Evolutionary conservation across 139 green algal species (phyloP).

Genomic region (Dunaliella primolecta): DNA sequence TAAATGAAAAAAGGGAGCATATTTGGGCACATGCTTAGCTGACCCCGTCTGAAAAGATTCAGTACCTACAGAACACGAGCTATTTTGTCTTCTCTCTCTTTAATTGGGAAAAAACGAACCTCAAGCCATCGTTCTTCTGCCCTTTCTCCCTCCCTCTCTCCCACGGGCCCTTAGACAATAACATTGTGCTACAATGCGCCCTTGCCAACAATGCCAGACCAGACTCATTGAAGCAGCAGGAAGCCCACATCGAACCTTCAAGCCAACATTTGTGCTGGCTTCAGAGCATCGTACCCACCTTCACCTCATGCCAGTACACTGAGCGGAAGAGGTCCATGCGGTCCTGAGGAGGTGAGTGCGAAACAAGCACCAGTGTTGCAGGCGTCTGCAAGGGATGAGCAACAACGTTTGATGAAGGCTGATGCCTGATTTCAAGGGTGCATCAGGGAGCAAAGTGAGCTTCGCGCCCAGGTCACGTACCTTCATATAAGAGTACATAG

Average conservation of each 20-base stretch:
- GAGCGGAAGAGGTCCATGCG: conserved; percentile 5
- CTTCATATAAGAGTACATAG: conserved; percentile 10
- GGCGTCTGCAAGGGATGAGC: conserved; percentile 9
- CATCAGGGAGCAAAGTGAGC: not conserved
- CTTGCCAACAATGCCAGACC: not conserved
- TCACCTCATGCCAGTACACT: conserved; percentile 28
- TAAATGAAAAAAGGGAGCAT: too few species aligned
- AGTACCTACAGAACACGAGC: not conserved
- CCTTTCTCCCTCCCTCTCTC: too few species aligned
- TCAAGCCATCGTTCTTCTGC: too few species aligned
- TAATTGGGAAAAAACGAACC: too few species aligned
- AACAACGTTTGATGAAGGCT: not conserved
- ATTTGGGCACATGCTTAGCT: too few species aligned
- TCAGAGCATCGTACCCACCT: not conserved
- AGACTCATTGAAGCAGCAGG: too few species aligned
- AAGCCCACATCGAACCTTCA: not conserved
- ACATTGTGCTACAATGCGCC: not conserved
- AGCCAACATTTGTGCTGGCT: not conserved
- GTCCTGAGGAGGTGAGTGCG: conserved; percentile 14
- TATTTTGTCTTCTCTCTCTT: too few species aligned
- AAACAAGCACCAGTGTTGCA: conserved; percentile 13
- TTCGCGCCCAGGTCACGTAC: not conserved
- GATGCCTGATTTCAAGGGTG: not conserved
- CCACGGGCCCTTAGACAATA: too few species aligned
- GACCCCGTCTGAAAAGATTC: too few species aligned